Evolutionary conservation across 1,284 basidiomycete species (phyloP).

Genomic region (Boletellus dicymbophilus): DNA sequence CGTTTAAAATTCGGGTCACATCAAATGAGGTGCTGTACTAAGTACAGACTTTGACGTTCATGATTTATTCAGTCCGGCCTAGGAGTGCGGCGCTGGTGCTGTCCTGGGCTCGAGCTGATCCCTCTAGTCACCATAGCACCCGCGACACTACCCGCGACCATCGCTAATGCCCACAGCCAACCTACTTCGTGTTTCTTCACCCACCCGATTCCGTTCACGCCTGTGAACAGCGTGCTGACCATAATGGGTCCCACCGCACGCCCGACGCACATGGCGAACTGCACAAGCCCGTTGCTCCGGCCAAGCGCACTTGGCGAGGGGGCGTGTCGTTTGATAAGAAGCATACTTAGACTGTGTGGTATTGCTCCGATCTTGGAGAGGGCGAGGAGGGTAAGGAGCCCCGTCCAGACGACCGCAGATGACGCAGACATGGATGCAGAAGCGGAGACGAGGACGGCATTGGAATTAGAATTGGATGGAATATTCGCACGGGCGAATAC

Average conservation of each 20-base stretch:
- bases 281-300: conserved; percentile 23
- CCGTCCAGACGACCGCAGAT: conserved; percentile 9
- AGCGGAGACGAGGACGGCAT: neutral
- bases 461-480: neutral
- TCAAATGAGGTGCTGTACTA: too few relatives aligned
- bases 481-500: conserved; percentile 5
- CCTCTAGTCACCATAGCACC: conserved; percentile 20
- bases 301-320: conserved; percentile 16
- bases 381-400: conserved; percentile 15
- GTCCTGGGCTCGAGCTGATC: conserved; percentile 2
- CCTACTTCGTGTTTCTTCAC: conserved; percentile 8
- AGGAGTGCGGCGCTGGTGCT: too few relatives aligned
- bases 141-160: conserved; percentile 12
- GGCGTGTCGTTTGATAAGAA: conserved; percentile 19
- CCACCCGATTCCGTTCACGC: conserved; percentile 21
- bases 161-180: conserved; percentile 20
- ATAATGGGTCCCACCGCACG: conserved; percentile 19
- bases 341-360: conserved; percentile 18
- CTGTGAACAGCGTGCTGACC: conserved; percentile 22
- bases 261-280: conserved; percentile 24
- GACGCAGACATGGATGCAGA: neutral
- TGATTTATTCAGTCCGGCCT: too few relatives aligned
- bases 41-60: too few relatives aligned
- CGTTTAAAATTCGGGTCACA: too few relatives aligned
- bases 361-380: conserved; percentile 21